These are phyloP conservation scores for Solanum ossicruentum DNA, from an alignment of 257 asterid genomes.

Conservation along the genomic window DNA sequence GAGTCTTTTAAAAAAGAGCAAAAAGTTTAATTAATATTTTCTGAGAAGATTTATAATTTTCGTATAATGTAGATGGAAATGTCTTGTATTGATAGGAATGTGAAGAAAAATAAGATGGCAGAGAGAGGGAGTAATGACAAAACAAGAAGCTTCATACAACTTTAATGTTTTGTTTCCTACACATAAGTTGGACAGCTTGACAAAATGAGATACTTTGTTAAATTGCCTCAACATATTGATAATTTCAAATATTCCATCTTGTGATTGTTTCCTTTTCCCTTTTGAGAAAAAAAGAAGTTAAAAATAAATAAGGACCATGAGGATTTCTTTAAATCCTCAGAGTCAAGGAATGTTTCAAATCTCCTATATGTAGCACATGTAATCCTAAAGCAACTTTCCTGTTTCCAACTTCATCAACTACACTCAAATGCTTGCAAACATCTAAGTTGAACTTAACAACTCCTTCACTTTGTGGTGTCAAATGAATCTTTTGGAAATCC, in stretches of 20 bases:
- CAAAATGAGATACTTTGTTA: neutral
- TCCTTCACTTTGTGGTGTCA: slow-evolving; percentile 20
- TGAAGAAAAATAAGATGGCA: neutral
- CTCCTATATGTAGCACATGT: slow-evolving; percentile 44
- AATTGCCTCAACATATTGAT: slow-evolving; percentile 1
- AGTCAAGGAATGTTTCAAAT: slow-evolving; percentile 36
- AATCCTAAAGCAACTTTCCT: slow-evolving; percentile 38
- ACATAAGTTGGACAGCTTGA: neutral
- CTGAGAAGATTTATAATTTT: too few relatives aligned
- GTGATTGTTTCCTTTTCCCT: neutral
- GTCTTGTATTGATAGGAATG: neutral
- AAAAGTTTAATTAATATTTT: too few relatives aligned
- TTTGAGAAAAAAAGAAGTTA: neutral
- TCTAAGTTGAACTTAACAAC: slow-evolving; percentile 25
- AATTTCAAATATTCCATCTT: neutral
- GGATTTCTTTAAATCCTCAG: slow-evolving; percentile 23
- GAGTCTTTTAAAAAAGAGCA: too few relatives aligned
- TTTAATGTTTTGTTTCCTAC: neutral
- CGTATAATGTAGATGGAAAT: too few relatives aligned
- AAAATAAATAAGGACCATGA: neutral
- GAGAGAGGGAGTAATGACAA: neutral
- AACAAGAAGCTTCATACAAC: neutral
- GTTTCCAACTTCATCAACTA: slow-evolving; percentile 40
- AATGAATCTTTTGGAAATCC: slow-evolving; percentile 31
- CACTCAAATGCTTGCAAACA: slow-evolving; percentile 44